Evolutionary conservation across 1,284 basidiomycete species (phyloP), one percentile per base, ranked within the genome.

Genomic region (Coniophora puteana): DNA sequence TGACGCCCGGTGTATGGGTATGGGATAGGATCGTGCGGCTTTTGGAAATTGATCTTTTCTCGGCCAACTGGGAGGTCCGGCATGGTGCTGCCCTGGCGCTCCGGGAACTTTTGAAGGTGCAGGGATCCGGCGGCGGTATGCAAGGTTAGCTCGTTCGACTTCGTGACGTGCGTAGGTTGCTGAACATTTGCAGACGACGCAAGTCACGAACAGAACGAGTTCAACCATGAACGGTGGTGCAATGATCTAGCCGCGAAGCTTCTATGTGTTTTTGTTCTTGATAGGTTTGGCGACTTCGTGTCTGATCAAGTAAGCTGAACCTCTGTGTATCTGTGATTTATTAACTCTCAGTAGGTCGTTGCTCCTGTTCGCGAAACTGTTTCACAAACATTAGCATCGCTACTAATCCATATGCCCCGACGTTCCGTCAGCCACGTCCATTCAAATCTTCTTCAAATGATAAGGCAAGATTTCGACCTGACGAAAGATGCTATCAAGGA

Each of bases 311-410:
- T 69, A 35, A 28, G 53, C 49, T n/a, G 22, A 33, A 23, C 37
- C 22, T 25, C 10, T 10, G 8, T 14, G 14, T 12, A 13, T 3
- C 34, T 28, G 27, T 16, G 25, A 36, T 14, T 30, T 4, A 18
- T 24, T 21, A 4, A 4, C 21, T 10, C 42, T 17, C 40, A 38
- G 21, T 38, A 92, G 78, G 92, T 98, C 35, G 83, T 99, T 14
- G 95, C 95, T 5, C 96, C 96, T 20, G 95, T 99, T 2, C 82
- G 96, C 35, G 96, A 99, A 63, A 96, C 91, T 0, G 93, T 93
- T 1, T 92, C 92, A 14, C 96, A 99, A 62, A 93, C 94, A 0
- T 73, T 99, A 1, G 95, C 93, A 4, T 84, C 93, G 8, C 74
- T 97, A 11, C 76, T 98, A 25, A 71, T 93, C 25, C 85, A 90